Percentiles rank a stretch among this genome's conserved stretches.
Conservation (phyloP, 2,329 filamentous ascomycete genomes). For the Fusarium sp. region DNA sequence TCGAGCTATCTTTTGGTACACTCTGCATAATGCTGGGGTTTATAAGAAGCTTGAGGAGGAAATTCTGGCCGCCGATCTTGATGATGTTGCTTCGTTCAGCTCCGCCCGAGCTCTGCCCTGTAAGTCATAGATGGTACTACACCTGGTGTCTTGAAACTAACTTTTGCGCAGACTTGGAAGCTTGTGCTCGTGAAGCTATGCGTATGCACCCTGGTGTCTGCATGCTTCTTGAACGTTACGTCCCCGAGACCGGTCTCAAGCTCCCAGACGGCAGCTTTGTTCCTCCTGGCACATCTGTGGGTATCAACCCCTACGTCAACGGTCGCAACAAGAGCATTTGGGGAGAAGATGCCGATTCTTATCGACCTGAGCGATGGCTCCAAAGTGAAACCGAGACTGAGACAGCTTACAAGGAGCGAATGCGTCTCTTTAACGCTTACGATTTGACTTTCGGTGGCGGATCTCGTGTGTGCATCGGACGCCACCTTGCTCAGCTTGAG, state of each 20-base stretch:
- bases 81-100: constrained; percentile 30
- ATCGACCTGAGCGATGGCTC: constrained; percentile 66
- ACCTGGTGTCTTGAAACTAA: not conserved
- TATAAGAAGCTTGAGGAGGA: constrained; percentile 44
- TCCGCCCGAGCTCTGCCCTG: constrained; percentile 37
- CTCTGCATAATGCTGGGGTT: constrained; percentile 53
- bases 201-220: constrained; percentile 63
- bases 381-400: constrained; percentile 27
- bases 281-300: constrained; percentile 57
- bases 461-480: constrained; percentile 55
- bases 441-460: constrained; percentile 57
- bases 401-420: constrained; percentile 52
- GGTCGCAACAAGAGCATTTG: constrained; percentile 60
- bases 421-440: constrained; percentile 54
- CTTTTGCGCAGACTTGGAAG: constrained; percentile 53
- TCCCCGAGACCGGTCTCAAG: constrained; percentile 57
- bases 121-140: constrained; percentile 1
- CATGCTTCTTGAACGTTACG: constrained; percentile 63
- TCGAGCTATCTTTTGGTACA: constrained; percentile 56
- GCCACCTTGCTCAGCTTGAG: constrained; percentile 54
- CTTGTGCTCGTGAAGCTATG: constrained; percentile 65
- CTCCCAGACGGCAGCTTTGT: constrained; percentile 55
- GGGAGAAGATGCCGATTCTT: constrained; percentile 62
- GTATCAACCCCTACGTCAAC: constrained; percentile 60
- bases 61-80: constrained; percentile 25